These are phyloP conservation scores for Pseudoscleropodium purum DNA, from an alignment of 225 moss, liverwort and hornwort genomes.

Conservation along the genomic window DNA sequence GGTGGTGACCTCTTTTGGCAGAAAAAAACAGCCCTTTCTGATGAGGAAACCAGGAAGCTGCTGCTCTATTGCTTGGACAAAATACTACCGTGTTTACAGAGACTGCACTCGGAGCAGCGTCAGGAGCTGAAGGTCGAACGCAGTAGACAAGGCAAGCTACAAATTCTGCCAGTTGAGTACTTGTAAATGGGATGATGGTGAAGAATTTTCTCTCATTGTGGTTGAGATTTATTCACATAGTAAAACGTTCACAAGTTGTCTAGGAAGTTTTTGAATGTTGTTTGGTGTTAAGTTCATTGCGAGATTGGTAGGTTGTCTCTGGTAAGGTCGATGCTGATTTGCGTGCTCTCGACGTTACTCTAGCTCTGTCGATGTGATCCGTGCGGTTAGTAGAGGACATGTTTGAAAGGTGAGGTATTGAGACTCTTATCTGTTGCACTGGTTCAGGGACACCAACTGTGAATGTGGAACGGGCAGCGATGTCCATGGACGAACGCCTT, in stretches of 20 bases:
- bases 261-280: background rate
- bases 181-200: background rate
- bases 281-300: background rate
- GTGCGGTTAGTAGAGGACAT: background rate
- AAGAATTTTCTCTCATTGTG: background rate
- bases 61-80: slow-evolving; percentile 53
- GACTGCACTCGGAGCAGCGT: slow-evolving; percentile 66
- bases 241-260: background rate
- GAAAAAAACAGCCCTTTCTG: slow-evolving; percentile 40
- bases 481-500: slow-evolving; percentile 70
- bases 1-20: slow-evolving; percentile 15
- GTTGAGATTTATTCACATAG: background rate
- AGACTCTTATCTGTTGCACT: background rate
- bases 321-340: background rate
- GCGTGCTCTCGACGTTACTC: background rate
- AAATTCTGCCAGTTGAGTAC: background rate
- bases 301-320: background rate
- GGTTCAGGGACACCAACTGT: slow-evolving; percentile 38
- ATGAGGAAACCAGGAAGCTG: slow-evolving; percentile 31
- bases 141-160: slow-evolving; percentile 38
- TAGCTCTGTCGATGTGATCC: background rate
- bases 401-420: background rate
- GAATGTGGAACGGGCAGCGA: slow-evolving; percentile 27
- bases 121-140: slow-evolving; percentile 73
- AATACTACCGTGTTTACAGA: slow-evolving; percentile 52